These are phyloP conservation scores for Nidularia pulvinata DNA, from an alignment of 768 basidiomycete species.

Conservation along the genomic window DNA sequence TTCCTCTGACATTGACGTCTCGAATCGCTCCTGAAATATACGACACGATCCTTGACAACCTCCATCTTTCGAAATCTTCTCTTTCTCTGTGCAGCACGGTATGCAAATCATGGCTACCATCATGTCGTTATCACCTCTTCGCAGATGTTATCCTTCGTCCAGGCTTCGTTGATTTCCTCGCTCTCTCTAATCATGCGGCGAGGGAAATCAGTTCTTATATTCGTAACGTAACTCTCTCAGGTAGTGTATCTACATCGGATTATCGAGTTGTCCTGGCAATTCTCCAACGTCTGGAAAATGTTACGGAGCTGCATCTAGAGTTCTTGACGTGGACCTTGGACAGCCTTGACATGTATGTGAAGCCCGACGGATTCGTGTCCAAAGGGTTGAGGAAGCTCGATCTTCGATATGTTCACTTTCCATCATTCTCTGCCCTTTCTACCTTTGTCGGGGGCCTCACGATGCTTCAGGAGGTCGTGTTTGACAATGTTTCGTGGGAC, in stretches of 20 bases:
- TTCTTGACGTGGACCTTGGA: neutral
- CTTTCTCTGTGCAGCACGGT: conserved; percentile 27
- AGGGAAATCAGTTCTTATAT: conserved; percentile 22
- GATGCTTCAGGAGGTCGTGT: conserved; percentile 39
- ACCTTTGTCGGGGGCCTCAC: conserved; percentile 48
- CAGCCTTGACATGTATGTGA: neutral
- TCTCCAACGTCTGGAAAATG: neutral
- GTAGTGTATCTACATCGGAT: neutral
- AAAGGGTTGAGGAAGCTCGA: conserved; percentile 52
- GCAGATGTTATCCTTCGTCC: conserved; percentile 21
- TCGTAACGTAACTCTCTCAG: conserved; percentile 23
- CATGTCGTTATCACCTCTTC: conserved; percentile 30
- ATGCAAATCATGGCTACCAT: conserved; percentile 26
- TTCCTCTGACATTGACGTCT: conserved; percentile 16
- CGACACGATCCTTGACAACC: conserved; percentile 24
- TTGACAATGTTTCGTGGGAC: conserved; percentile 49
- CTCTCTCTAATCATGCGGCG: conserved; percentile 19
- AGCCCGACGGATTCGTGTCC: conserved; percentile 32
- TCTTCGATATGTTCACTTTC: conserved; percentile 22
- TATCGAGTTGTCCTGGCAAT: neutral
- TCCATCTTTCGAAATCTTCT: conserved; percentile 17
- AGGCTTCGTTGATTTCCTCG: conserved; percentile 19
- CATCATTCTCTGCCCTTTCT: conserved; percentile 46
- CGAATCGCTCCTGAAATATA: conserved; percentile 28
- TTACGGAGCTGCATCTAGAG: neutral